phyloP scores from a whole-genome alignment of 768 basidiomycete species.

The Royoungia palumana region DNA sequence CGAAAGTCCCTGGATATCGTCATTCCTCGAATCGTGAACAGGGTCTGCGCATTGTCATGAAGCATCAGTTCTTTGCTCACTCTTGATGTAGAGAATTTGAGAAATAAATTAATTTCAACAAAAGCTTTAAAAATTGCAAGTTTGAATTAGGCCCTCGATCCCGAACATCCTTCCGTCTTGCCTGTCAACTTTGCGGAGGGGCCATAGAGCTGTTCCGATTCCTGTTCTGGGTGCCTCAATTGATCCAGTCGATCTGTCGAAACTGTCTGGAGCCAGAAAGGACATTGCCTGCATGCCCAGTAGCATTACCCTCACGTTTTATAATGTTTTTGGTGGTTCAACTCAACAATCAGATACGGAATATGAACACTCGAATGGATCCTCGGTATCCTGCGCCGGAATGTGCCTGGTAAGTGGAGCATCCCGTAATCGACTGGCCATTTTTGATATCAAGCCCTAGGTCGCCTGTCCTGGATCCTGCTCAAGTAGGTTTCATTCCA shows the following conservation, averaged over 20 bases:
- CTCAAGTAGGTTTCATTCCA: constrained; percentile 2
- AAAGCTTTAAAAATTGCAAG: too few relatives aligned
- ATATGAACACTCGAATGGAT: constrained; percentile 35
- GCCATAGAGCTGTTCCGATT: neutral
- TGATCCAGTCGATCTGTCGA: constrained; percentile 15
- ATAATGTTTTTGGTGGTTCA: constrained; percentile 22
- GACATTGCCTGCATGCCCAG: neutral
- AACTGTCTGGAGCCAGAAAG: neutral
- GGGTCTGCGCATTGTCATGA: constrained; percentile 24
- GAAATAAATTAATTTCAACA: too few relatives aligned
- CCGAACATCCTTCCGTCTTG: neutral
- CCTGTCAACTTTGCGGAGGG: neutral
- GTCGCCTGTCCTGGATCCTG: neutral
- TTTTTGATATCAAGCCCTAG: constrained; percentile 13
- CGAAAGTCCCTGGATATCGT: constrained; percentile 46
- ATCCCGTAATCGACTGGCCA: neutral
- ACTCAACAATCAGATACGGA: constrained; percentile 37
- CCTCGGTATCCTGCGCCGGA: constrained; percentile 32
- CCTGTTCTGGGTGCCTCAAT: constrained; percentile 24
- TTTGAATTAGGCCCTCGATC: constrained; percentile 5
- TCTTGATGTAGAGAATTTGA: constrained; percentile 17
- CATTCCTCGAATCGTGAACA: constrained; percentile 37
- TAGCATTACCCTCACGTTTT: constrained; percentile 1
- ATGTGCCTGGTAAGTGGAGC: constrained; percentile 32
- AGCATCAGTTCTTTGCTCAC: neutral